phyloP scores from a whole-genome alignment of 108 stramenopile genomes.

The Cyclostephanos tholiformis region DNA sequence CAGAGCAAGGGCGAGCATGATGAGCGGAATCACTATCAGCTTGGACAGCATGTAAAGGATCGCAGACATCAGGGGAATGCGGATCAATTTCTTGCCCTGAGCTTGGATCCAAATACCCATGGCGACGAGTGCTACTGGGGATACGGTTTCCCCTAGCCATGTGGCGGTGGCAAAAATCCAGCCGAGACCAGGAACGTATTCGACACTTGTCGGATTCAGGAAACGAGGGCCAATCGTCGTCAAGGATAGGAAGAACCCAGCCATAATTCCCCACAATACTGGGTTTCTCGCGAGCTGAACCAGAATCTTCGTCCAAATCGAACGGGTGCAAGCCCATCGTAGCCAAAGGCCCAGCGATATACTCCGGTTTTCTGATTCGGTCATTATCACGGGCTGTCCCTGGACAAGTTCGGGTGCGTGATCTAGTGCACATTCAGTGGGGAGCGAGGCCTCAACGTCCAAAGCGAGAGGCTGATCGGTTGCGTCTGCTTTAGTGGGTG shows the following conservation, averaged over 20 bases:
- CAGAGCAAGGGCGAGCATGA: slow-evolving; percentile 50
- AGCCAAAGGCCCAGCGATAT: slow-evolving; percentile 29
- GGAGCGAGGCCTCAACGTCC: background rate
- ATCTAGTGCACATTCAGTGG: slow-evolving; percentile 1
- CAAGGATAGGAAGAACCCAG: slow-evolving; percentile 43
- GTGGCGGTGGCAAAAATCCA: slow-evolving; percentile 34
- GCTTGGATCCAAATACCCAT: slow-evolving; percentile 57
- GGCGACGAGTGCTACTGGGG: slow-evolving; percentile 40
- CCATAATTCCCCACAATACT: slow-evolving; percentile 40
- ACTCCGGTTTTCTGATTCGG: background rate
- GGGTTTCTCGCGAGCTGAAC: slow-evolving; percentile 33
- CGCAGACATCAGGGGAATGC: slow-evolving; percentile 10
- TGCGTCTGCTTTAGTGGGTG: background rate
- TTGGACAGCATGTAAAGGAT: slow-evolving; percentile 48
- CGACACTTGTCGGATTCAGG: slow-evolving; percentile 24
- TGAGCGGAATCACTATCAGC: slow-evolving; percentile 41
- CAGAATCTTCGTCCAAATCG: slow-evolving; percentile 14
- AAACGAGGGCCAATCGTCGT: slow-evolving; percentile 35
- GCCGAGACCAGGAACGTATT: slow-evolving; percentile 34
- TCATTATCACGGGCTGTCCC: background rate
- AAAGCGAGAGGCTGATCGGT: too few species aligned
- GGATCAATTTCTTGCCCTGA: slow-evolving; percentile 24
- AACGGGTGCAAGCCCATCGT: too few species aligned
- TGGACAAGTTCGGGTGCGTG: too few species aligned
- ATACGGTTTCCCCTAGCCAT: slow-evolving; percentile 42